Evolutionary conservation across 208 protist species (phyloP), one percentile per base, ranked within the genome.

Genomic region (Leishmania lainsoni): DNA sequence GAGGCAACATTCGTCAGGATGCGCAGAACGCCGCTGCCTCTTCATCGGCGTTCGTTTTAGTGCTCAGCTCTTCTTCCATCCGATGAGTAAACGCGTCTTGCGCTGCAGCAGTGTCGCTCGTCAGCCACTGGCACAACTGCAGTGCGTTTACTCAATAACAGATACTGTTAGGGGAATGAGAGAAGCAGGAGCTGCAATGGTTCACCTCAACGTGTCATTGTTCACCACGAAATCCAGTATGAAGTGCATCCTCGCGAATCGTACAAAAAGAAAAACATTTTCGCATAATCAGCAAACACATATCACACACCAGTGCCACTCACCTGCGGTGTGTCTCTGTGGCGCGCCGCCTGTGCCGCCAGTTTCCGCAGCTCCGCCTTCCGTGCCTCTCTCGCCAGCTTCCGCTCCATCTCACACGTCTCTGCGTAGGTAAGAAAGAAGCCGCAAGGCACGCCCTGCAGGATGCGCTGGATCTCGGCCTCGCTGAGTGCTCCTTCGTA

Each of bases 341-440:
- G 63, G 59, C 51, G 70, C 26, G 63, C 52, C 4, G 73, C 20
- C 79, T 90, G 81, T 58, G 77, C 76, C 8, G 81, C 75, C 8
- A 96, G 78, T 35, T 81, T 83, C 32, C 83, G 71, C 51, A 97
- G 80, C 83, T 92, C 88, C 26, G 76, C 74, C 20, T 56, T 78
- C 8, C 93, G 86, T 29, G 84, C 83, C 80, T 94, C 85, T 69
- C 66, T 76, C 5, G 87, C 76, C 39, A 83, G 75, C 39, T 82
- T 78, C 81, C 63, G 86, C 70, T 93, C 83, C 85, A 81, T 88
- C 58, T 79, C 86, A 16, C 84, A 76, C 22, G 91, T 97, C 76
- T 97, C 93, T 2, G 79, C 84, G 80, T 94, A 84, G 20, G 93
- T 97, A 49, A 97, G 84, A 51, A 97, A 97, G 79, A 86, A 97